Conservation (phyloP, 139 green algal species). For the Astrephomene gubernaculifera region DNA sequence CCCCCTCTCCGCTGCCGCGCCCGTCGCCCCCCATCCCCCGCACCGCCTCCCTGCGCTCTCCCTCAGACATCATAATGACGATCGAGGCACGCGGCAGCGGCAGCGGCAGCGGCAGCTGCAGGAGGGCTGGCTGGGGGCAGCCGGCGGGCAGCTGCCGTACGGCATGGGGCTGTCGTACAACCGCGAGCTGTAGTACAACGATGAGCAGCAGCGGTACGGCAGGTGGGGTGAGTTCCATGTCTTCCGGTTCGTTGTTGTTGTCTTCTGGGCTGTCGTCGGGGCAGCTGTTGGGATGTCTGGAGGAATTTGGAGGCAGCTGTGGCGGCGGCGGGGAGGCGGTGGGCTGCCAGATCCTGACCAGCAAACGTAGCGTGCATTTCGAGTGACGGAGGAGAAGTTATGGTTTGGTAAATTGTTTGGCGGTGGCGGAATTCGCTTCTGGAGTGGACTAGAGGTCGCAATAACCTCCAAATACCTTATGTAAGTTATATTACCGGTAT, state of each 20-base stretch:
- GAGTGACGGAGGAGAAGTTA: too few species aligned
- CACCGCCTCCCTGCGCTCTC: too few species aligned
- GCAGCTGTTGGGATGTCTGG: neutral
- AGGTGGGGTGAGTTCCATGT: neutral
- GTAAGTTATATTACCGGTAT: neutral
- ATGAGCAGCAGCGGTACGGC: neutral
- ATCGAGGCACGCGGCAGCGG: too few species aligned
- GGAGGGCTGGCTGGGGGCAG: too few species aligned
- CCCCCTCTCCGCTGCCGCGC: too few species aligned
- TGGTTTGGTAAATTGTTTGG: too few species aligned
- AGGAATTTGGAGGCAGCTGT: neutral
- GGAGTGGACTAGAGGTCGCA: neutral
- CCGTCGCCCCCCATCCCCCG: too few species aligned
- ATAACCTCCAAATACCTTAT: neutral
- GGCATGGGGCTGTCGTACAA: too few species aligned
- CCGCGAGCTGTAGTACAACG: too few species aligned
- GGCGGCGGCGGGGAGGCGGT: neutral
- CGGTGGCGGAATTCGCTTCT: neutral
- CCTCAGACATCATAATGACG: too few species aligned
- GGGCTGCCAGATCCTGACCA: neutral
- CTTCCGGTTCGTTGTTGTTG: neutral
- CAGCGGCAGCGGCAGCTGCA: too few species aligned
- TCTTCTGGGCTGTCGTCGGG: neutral
- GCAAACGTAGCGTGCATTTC: conserved; percentile 16
- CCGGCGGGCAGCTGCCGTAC: too few species aligned